Percentiles rank a stretch among this genome's conserved stretches.
phyloP scores from a whole-genome alignment of 306 rosid species.

The Herpetospermum pedunculosum region DNA sequence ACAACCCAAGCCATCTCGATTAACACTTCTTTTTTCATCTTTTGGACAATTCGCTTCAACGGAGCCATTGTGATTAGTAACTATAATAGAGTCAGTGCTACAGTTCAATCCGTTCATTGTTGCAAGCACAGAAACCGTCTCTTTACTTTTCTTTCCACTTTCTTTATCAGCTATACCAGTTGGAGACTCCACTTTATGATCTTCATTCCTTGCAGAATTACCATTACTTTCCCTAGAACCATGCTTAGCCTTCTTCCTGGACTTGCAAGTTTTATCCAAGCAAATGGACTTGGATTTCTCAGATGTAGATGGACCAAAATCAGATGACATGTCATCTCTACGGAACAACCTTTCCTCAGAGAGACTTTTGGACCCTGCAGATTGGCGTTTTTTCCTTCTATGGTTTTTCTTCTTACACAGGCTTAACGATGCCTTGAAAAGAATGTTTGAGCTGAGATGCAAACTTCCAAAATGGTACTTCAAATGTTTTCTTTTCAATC shows the following conservation, averaged over 20 bases:
- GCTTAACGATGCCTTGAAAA: constrained; percentile 27
- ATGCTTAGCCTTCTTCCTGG: constrained; percentile 26
- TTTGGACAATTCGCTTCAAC: constrained; percentile 13
- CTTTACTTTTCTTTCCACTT: constrained; percentile 23
- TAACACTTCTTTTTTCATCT: constrained; percentile 18
- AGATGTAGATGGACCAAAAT: constrained; percentile 45
- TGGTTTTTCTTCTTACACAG: constrained; percentile 37
- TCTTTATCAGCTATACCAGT: constrained; percentile 25
- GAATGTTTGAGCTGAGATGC: constrained; percentile 28
- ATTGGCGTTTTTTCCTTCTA: constrained; percentile 30
- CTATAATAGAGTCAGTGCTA: constrained; percentile 9
- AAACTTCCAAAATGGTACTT: constrained; percentile 31
- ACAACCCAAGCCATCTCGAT: neutral
- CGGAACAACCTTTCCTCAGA: constrained; percentile 16
- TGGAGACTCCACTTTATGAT: constrained; percentile 15
- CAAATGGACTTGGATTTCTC: constrained; percentile 19
- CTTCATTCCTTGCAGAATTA: neutral
- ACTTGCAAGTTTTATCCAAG: constrained; percentile 6
- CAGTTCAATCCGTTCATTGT: constrained; percentile 20
- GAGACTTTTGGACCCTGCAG: constrained; percentile 13
- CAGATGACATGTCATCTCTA: constrained; percentile 22
- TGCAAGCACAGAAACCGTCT: constrained; percentile 31
- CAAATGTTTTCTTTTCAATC: constrained; percentile 33
- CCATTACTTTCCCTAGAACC: constrained; percentile 17
- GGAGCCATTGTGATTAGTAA: constrained; percentile 19